Conservation (phyloP, 1,284 basidiomycete species). For the Naganishia sp. region DNA sequence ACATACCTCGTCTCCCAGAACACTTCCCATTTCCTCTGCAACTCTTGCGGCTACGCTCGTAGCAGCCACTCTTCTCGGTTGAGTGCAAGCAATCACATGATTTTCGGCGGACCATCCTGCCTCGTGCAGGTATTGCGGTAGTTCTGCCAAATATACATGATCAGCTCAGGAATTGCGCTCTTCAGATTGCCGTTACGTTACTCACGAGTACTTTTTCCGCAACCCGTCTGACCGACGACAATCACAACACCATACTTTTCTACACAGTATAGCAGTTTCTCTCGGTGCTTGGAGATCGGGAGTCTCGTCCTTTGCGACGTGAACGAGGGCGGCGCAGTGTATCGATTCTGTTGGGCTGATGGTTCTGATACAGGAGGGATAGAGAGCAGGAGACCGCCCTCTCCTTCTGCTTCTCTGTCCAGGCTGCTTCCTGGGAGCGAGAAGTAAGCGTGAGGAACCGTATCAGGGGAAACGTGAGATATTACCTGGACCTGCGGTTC, state of each 20-base stretch:
- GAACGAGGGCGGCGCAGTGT: conserved; percentile 59
- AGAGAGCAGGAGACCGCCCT: conserved; percentile 60
- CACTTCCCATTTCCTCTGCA: conserved; percentile 80
- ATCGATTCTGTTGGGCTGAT: conserved; percentile 17
- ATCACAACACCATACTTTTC: conserved; percentile 82
- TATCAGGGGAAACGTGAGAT: neutral
- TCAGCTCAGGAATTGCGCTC: too few relatives aligned
- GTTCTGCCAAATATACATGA: conserved; percentile 60
- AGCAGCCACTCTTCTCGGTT: conserved; percentile 91
- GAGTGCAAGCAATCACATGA: conserved; percentile 83
- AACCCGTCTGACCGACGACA: conserved; percentile 90
- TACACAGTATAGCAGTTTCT: conserved; percentile 76
- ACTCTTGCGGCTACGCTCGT: conserved; percentile 90
- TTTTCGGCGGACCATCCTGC: conserved; percentile 81
- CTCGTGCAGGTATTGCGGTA: conserved; percentile 91
- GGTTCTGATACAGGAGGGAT: conserved; percentile 6
- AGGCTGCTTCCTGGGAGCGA: conserved; percentile 64
- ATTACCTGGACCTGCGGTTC: conserved; percentile 74
- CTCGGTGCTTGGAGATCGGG: conserved; percentile 86
- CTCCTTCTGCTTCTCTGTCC: conserved; percentile 76
- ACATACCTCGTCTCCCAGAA: conserved; percentile 84
- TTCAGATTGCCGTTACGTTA: conserved; percentile 32
- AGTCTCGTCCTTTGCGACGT: conserved; percentile 74
- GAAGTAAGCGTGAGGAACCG: neutral
- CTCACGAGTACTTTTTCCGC: conserved; percentile 94